phyloP scores from a whole-genome alignment of 257 asterid genomes.

The Nicotiana benthamiana region DNA sequence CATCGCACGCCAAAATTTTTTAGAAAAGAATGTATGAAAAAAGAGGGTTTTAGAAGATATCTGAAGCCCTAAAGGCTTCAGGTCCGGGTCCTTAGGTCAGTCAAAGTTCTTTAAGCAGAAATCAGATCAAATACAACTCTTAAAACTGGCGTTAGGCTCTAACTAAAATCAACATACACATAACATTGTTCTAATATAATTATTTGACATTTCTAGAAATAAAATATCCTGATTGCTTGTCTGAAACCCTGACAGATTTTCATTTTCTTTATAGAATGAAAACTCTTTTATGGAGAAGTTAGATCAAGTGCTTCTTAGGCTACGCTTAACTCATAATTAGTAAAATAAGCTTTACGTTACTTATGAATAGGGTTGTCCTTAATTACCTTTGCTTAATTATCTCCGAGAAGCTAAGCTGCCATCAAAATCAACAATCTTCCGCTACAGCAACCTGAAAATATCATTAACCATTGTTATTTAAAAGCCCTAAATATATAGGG shows the following conservation, averaged over 20 bases:
- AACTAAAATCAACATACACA: no score
- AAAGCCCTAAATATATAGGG: not conserved
- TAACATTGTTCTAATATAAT: not conserved
- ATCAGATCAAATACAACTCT: not conserved
- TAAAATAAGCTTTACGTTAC: not conserved
- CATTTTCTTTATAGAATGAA: not conserved
- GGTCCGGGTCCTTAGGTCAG: not conserved
- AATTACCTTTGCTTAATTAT: not conserved
- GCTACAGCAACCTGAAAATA: not conserved
- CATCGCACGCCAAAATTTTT: not conserved
- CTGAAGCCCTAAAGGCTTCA: not conserved
- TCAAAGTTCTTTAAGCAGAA: not conserved
- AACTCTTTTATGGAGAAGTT: not conserved
- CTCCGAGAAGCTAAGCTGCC: not conserved
- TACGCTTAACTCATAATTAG: not conserved
- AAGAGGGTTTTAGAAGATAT: not conserved
- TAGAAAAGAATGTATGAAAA: no score
- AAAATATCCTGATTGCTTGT: not conserved
- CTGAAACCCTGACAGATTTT: not conserved
- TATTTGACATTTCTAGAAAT: not conserved
- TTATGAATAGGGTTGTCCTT: not conserved
- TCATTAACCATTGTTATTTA: not conserved
- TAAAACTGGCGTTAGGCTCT: not conserved
- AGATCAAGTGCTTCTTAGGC: not conserved
- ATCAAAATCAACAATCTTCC: not conserved